Evolutionary conservation across 225 moss, liverwort and hornwort species (phyloP), one percentile per base, ranked within the genome.

Genomic region (Rhytidiadelphus loreus): DNA sequence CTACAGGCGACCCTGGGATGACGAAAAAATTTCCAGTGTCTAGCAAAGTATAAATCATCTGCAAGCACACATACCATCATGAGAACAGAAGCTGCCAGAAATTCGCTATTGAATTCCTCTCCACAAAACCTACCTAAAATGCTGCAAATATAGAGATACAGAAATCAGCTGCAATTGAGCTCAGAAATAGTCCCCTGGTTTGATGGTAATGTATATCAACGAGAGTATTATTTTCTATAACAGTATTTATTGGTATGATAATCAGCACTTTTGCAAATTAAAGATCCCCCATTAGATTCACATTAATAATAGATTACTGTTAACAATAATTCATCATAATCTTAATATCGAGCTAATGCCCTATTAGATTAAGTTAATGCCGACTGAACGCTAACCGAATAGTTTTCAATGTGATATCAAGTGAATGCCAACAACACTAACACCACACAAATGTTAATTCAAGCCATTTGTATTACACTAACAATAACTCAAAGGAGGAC

Each of bases 11-110:
- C 30, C 97, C 98, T 59, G 97, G 93, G 70, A 98, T 94, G 39
- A 98, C 97, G 90, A 92, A 95, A 72, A 95, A 98, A 78, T 93
- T 98, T 65, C 93, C 96, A 48, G 89, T 87, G 78, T 97, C 96
- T 83, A 97, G 93, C 68, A 88, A 76, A 65, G 91, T 93, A 87
- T 96, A 96, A 60, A 93, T 76, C 92, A 95, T 92, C 95, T 93
- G 88, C 61, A 90, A 50, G 52, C 55, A 84, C 79, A 81, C 75
- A 75, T 46, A 43, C 53, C 57, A 71, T 88, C 12, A 81, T 76
- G 64, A 86, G 89, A 84, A 86, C 37, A 89, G 76, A 74, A 56
- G 77, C 48, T 37, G 44, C 81, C 82, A 76, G 48, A 61, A n/a
- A n/a, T n/a, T n/a, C n/a, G n/a, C n/a, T n/a, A 44, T 81, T 60